Evolutionary conservation across 2,329 filamentous ascomycete genomes (phyloP), one percentile per base, ranked within the genome.

Genomic region (Aspergillus bombycis): DNA sequence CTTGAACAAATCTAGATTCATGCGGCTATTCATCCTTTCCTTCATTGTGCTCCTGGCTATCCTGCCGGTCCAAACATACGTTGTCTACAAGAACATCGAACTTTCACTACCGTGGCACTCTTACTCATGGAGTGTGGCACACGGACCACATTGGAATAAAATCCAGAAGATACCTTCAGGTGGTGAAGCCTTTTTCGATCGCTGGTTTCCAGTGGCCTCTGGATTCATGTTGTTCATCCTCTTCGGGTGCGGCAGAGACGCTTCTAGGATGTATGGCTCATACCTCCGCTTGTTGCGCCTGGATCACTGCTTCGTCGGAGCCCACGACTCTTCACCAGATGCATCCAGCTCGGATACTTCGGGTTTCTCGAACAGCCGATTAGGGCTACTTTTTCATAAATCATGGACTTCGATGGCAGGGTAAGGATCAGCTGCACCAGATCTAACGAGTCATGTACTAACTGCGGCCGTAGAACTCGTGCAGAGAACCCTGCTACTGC

Each of bases 161-260:
- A 83, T 89, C 64, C 65, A 80, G 32, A 83, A 82, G 63, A 71
- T 84, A 2, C 81, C 83, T 2, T 77, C 81, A 26, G 43, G 76
- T 46, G 82, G 85, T 41, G 11, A 66, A 2, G 77, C 85, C 45
- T 73, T 79, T 50, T 84, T 84, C 63, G 85, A 89, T 70, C 82
- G 84, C 34, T 91, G 86, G 86, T 79, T 85, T 23, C 82, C 85
- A 54, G 77, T 89, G 11, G 80, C 71, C 0, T 78, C 82, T 4
- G 86, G 85, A 0, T 82, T 85, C 63, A 62, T 88, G 30, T 75
- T 87, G 14, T 91, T 91, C 71, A 58, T 84, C n/a, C 85, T 89
- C 69, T 90, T 90, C 67, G 89, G 89, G 10, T 83, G 88, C 19
- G 89, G 88, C 34, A 79, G 78, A 30, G 89, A 91, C 69, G 88